Evolutionary conservation across 345 rosid genomes (phyloP).

Genomic region (Hevea brasiliensis): DNA sequence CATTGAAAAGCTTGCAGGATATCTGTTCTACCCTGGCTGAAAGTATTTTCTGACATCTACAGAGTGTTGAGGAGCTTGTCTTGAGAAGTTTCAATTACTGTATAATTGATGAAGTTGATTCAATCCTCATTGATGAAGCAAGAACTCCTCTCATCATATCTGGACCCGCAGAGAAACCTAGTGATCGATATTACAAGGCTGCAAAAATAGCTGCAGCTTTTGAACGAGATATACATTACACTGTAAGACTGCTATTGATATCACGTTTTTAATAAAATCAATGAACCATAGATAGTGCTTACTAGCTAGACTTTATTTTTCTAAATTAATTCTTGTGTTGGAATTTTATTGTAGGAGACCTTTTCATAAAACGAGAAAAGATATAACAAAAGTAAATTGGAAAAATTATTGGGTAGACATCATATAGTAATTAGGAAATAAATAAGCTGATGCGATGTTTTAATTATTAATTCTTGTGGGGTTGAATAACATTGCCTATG

Average conservation of each 20-base stretch:
- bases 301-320: background rate
- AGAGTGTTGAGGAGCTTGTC: constrained; percentile 96
- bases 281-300: background rate
- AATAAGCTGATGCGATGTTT: background rate
- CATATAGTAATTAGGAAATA: too few species aligned
- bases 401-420: background rate
- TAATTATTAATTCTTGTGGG: background rate
- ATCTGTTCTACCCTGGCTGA: constrained; percentile 26
- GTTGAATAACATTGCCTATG: background rate
- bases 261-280: background rate
- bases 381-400: background rate
- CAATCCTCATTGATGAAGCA: constrained; percentile 98
- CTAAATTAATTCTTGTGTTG: background rate
- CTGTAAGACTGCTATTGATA: constrained; percentile 45
- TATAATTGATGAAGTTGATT: constrained; percentile 95
- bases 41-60: constrained; percentile 31
- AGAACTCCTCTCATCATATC: constrained; percentile 96
- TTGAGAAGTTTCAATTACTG: constrained; percentile 87
- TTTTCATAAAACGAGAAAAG: background rate
- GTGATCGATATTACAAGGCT: constrained; percentile 90
- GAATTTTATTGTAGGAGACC: too few species aligned
- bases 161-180: constrained; percentile 95
- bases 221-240: constrained; percentile 91
- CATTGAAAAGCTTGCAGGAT: constrained; percentile 3
- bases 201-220: constrained; percentile 86